Evolutionary conservation across 768 basidiomycete species (phyloP), one percentile per base, ranked within the genome.

Genomic region (Erythrobasidium yunnanense): DNA sequence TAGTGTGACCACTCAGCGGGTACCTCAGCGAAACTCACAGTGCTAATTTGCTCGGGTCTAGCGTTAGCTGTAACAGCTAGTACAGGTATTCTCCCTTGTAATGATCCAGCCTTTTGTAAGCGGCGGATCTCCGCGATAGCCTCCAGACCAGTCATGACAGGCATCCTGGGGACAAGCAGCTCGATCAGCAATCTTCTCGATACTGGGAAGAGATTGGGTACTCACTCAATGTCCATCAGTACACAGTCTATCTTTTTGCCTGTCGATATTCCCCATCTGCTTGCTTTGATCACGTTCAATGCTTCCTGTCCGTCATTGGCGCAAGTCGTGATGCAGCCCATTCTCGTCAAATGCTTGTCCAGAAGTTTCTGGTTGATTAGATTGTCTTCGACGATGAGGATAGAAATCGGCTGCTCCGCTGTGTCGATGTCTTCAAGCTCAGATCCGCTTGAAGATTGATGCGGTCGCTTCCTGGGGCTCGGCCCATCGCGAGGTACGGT

Each of bases 171-270:
- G 17, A 35, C 38, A 30, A 1, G 34, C 29, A 52, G 50, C 20
- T 8, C 7, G 8, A 22, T 52, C 20, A 52, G 50, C 22, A 15
- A 52, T 13, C 25, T 52, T 11, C 15, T 52, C 18, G 15, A 52
- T 23, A 25, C 7, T 8, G 50, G 15, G 11, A 22, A 29, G 6
- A 1, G 33, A 34, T 15, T 18, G n/a, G 23, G 38, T 22, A 63
- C 45, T 34, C 67, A 69, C 68, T 68, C 67, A 22, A 68, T 45
- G 22, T 68, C 67, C 67, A 68, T 68, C 23, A 67, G 35, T 11
- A 62, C 50, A 29, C 57, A 53, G 22, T 51, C 66, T 55, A 70
- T 66, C 5, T 29, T 63, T 57, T 1, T 33, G 3, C 7, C 27
- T 6, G 15, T 46, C 47, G 7, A 3, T 1, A 13, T 58, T 34